Base-by-base conservation (phyloP, 78 protist genomes). In the Dictyostelium brefeldianum region DNA sequence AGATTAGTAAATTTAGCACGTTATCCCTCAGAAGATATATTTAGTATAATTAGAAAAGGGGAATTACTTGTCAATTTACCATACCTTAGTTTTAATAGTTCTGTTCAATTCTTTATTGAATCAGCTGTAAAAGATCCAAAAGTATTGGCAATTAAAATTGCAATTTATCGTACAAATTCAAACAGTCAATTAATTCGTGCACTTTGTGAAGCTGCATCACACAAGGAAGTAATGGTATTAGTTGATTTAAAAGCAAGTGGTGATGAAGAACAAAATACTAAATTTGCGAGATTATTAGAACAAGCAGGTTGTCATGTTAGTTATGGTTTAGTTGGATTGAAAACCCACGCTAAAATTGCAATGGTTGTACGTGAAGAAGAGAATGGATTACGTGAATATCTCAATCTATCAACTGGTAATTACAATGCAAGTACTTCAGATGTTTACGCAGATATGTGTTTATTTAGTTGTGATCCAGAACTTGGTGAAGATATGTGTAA, bases 221-320 rank as follows among this genome's bases (percentile, higher is more conserved):
- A 80, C 18, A 89, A 89, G 18, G 94, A 89, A 36, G 94, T 89
- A 1, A 78, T 70, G 59, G 94, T 78, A 7, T 57, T 89, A 47
- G 80, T 89, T 15, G 94, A 89, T 69, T 70, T 89, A 31, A 89
- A 89, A 11, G 94, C 94, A 8, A 22, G 56, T 4, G 87, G 89
- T 15, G 94, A 89, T 41, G 94, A 89, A 56, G 94, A 79, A 29
- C 87, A 71, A 36, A 89, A 89, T 29, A 79, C 89, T 10, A 80
- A 79, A 31, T 89, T 78, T 46, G 94, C 94, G 0, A 47, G 90
- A 54, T 50, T 80, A 10, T 20, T 89, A 0, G 94, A 89, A 69
- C 94, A 89, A 65, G 94, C 94, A 3, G 94, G 94, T 56, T 79
- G 90, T 48, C 87, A 79, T 29, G 94, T 89, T 3, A 43, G 67